Evolutionary conservation across 2,329 filamentous ascomycete genomes (phyloP).

Genomic region (Elsinoe perseae): DNA sequence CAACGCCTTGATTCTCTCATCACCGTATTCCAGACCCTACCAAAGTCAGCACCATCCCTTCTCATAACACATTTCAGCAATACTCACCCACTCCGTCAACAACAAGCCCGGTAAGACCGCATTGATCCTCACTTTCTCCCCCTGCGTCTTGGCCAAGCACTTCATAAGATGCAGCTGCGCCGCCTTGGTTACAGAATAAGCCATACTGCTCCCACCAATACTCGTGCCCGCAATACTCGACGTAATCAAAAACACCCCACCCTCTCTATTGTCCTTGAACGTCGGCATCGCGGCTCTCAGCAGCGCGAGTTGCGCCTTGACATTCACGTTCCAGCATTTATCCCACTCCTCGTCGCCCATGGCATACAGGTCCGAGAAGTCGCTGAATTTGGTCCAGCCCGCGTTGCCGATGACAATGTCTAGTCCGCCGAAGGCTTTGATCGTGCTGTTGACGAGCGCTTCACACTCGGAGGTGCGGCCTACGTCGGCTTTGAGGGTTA

Average conservation of each 20-base stretch:
- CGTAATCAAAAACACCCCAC: conserved; percentile 56
- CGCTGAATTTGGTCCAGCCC: conserved; percentile 54
- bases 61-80: conserved; percentile 4
- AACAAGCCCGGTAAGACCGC: conserved; percentile 57
- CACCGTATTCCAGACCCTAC: conserved; percentile 49
- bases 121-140: conserved; percentile 56
- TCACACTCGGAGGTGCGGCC: conserved; percentile 52
- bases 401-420: conserved; percentile 74
- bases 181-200: conserved; percentile 71
- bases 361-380: conserved; percentile 51
- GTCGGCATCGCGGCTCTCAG: conserved; percentile 48
- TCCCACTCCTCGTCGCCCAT: conserved; percentile 57
- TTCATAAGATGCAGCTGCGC: conserved; percentile 62
- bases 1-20: conserved; percentile 49
- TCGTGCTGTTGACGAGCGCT: conserved; percentile 51
- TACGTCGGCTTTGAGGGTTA: conserved; percentile 59
- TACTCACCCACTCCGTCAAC: conserved; percentile 56
- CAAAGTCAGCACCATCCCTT: conserved; percentile 3
- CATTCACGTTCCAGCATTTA: conserved; percentile 57
- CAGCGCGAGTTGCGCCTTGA: conserved; percentile 43
- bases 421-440: conserved; percentile 57
- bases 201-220: conserved; percentile 52
- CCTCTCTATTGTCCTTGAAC: conserved; percentile 38
- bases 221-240: conserved; percentile 49
- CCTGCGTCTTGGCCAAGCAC: conserved; percentile 54